Percentiles rank a stretch among this genome's conserved stretches.
Evolutionary conservation across 108 stramenopile species (phyloP).

Genomic region (Stephanodiscus triporus): DNA sequence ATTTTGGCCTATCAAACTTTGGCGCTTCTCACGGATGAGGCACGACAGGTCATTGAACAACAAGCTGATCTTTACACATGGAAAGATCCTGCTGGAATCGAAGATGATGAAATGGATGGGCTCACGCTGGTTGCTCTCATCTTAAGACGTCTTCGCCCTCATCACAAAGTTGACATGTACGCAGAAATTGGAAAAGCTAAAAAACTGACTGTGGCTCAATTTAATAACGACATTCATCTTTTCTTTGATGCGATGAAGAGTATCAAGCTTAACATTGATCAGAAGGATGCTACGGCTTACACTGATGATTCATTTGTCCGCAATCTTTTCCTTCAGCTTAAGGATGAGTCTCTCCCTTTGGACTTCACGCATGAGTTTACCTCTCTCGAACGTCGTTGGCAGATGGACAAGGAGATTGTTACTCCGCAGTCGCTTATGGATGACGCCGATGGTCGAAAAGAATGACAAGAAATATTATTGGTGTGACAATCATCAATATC

Average conservation of each 20-base stretch:
- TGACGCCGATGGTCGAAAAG: neutral
- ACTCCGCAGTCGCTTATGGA: neutral
- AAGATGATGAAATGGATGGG: neutral
- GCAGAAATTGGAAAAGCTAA: neutral
- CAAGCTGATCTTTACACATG: too few species aligned
- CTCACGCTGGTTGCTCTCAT: neutral
- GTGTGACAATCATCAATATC: neutral
- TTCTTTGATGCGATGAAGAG: neutral
- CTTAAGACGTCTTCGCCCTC: neutral
- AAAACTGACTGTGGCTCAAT: neutral
- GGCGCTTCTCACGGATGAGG: neutral
- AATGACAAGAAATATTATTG: neutral
- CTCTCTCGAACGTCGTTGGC: neutral
- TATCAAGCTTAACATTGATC: neutral
- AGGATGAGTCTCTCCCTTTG: neutral
- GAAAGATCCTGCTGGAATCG: too few species aligned
- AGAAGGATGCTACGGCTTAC: neutral
- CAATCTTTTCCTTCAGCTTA: neutral
- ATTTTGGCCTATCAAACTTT: neutral
- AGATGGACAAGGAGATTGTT: neutral
- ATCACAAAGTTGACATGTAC: slow-evolving; percentile 5
- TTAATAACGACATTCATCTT: neutral
- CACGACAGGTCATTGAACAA: neutral
- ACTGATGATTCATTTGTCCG: neutral
- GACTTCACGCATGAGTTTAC: neutral